These are phyloP conservation scores for Paraphoma chrysanthemicola DNA, from an alignment of 2,329 filamentous ascomycete species.

Conservation along the genomic window DNA sequence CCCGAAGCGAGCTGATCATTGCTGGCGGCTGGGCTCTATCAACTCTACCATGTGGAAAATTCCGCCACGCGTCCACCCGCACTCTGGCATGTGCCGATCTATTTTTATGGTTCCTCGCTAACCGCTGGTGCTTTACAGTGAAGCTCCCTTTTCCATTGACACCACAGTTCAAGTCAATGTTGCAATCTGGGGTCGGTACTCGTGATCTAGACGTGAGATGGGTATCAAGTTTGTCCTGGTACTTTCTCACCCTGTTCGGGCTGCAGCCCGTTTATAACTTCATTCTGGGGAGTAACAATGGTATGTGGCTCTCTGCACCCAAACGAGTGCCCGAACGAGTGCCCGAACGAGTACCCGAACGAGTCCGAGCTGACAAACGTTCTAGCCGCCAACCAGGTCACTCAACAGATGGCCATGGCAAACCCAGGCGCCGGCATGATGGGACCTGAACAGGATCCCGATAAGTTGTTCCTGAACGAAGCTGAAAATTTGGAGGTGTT, in stretches of 20 bases:
- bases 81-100: conserved; percentile 9
- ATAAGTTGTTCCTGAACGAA: conserved; percentile 93
- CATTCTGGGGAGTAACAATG: conserved; percentile 92
- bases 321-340: conserved; percentile 2
- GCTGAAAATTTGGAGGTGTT: conserved; percentile 95
- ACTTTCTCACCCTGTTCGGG: conserved; percentile 96
- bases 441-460: conserved; percentile 89
- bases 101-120: conserved; percentile 15
- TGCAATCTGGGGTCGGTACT: conserved; percentile 95
- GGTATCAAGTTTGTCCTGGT: conserved; percentile 99
- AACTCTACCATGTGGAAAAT: background rate
- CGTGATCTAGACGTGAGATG: conserved; percentile 95
- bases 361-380: conserved; percentile 36
- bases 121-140: conserved; percentile 60
- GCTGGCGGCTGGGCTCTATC: background rate
- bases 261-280: conserved; percentile 98
- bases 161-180: conserved; percentile 99
- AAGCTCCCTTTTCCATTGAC: conserved; percentile 97
- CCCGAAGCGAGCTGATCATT: conserved; percentile 6
- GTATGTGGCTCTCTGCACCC: conserved; percentile 60
- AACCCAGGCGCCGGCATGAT: conserved; percentile 81
- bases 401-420: conserved; percentile 81
- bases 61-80: background rate
- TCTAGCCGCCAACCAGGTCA: conserved; percentile 86
- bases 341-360: conserved; percentile 1